Percentiles rank a stretch among this genome's conserved stretches.
Evolutionary conservation across 352 stramenopile genomes (phyloP).

Genomic region (Pythium pyrilobum): DNA sequence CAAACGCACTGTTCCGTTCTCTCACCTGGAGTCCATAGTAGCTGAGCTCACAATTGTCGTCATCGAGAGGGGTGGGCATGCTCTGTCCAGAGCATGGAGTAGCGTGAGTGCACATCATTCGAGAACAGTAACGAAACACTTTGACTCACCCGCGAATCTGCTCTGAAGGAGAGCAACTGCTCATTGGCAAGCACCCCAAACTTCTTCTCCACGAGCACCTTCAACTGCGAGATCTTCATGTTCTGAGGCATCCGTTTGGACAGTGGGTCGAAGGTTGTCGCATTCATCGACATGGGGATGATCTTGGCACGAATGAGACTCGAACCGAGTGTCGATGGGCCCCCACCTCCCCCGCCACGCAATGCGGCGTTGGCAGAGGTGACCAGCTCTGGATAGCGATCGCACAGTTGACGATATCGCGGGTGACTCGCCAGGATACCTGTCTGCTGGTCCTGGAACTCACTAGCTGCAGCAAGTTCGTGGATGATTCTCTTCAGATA

Average conservation of each 20-base stretch:
- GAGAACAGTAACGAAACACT: no score
- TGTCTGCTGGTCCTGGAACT: slow-evolving; percentile 19
- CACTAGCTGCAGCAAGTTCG: slow-evolving; percentile 42
- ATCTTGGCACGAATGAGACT: slow-evolving; percentile 67
- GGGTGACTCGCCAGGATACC: slow-evolving; percentile 42
- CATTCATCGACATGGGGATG: slow-evolving; percentile 69
- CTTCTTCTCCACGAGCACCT: slow-evolving; percentile 67
- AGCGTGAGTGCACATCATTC: no score
- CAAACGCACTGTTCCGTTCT: background rate
- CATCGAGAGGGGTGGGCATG: slow-evolving; percentile 60
- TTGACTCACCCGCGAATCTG: slow-evolving; percentile 45
- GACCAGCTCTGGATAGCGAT: slow-evolving; percentile 51
- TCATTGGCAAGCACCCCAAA: slow-evolving; percentile 46
- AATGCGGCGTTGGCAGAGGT: slow-evolving; percentile 10
- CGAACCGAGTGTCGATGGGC: slow-evolving; percentile 32
- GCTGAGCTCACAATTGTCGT: slow-evolving; percentile 59
- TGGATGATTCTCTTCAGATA: slow-evolving; percentile 81
- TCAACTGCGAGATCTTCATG: slow-evolving; percentile 75
- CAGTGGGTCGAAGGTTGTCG: slow-evolving; percentile 56
- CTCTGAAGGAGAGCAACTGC: slow-evolving; percentile 57
- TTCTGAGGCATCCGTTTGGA: slow-evolving; percentile 64
- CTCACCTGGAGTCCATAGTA: slow-evolving; percentile 73
- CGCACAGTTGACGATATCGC: slow-evolving; percentile 33
- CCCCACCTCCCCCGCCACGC: slow-evolving; percentile 18
- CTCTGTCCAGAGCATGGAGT: slow-evolving; percentile 35